Evolutionary conservation across 140 eudicot genomes (phyloP).

Genomic region (Flaveria floridana): DNA sequence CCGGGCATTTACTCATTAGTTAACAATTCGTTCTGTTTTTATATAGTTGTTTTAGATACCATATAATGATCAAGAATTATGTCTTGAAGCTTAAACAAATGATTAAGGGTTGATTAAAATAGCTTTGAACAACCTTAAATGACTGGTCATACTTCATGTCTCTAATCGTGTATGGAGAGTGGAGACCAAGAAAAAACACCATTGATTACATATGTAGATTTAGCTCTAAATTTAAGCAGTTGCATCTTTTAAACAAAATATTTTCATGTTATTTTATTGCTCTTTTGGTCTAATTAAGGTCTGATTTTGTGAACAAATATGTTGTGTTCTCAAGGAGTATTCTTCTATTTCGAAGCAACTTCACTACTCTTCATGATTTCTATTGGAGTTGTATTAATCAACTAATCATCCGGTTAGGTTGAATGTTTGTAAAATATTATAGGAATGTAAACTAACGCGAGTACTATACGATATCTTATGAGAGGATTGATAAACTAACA

Average conservation of each 20-base stretch:
- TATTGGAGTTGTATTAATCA: constrained; percentile 8
- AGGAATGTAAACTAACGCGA: too few species aligned
- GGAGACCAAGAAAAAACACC: constrained; percentile 74
- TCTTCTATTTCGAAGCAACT: constrained; percentile 97
- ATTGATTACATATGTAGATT: constrained; percentile 91
- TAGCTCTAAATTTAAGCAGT: constrained; percentile 83
- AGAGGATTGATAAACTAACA: too few species aligned
- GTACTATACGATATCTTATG: too few species aligned
- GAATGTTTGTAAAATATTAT: too few species aligned
- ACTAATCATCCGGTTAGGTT: too few species aligned
- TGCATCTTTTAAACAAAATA: not conserved
- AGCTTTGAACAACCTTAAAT: constrained; percentile 54
- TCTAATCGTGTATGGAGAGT: constrained; percentile 91
- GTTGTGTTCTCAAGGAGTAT: constrained; percentile 96
- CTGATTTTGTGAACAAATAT: constrained; percentile 46
- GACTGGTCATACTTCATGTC: constrained; percentile 75
- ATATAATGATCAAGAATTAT: constrained; percentile 17
- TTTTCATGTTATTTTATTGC: not conserved
- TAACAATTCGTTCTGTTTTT: too few species aligned
- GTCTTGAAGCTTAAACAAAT: constrained; percentile 24
- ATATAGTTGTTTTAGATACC: too few species aligned
- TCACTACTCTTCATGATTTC: constrained; percentile 84
- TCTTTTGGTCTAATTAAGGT: not conserved
- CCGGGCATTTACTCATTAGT: too few species aligned
- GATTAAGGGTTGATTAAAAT: not conserved